Base-by-base conservation (phyloP, 257 asterid genomes). In the Nicotiana attenuata region DNA sequence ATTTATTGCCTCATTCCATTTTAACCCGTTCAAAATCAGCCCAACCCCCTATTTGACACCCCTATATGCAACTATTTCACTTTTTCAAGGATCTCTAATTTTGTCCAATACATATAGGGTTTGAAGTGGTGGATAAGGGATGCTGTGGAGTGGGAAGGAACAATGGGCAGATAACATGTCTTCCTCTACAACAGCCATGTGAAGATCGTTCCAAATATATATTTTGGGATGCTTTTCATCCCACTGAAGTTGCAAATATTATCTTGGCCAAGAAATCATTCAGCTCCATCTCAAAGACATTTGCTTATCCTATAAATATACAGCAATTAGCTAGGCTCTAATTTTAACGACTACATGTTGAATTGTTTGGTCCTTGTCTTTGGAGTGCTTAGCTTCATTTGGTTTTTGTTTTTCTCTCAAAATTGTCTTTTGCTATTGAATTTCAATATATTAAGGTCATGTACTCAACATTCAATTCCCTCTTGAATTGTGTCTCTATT, bases 221-320 rank as follows among this genome's bases (percentile, higher is more conserved):
- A 35, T 94, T 93, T 76, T 94, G 97, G 97, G 98, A 94, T 73
- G 97, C 98, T 13, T 94, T 93, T 88, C 98, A 94, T 86, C 98
- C 98, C 8, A 92, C 97, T 0, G 97, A 93, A 87, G 86, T 86
- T 76, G 97, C 99, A 28, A 95, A 95, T 83, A 89, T 95, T 61
- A 26, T 95, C 86, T 90, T 93, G 59, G 98, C 97, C 17, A 89
- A 92, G 91, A 89, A 87, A 67, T 91, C 98, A 0, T 93, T 88
- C 68, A 83, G 65, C 76, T 88, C 97, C 45, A 92, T 82, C 60
- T 89, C 98, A 4, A 88, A 82, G 82, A 73, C 92, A 8, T 89
- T 22, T 84, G 91, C 93, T 77, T 93, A 92, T 81, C 98, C 98
- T 17, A 95, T 95, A 13, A 95, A 90, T 83, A 89, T 95, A 53